Percentiles rank a stretch among this genome's conserved stretches.
phyloP scores from a whole-genome alignment of 2,329 filamentous ascomycete species.

The Aureobasidium melanogenum region DNA sequence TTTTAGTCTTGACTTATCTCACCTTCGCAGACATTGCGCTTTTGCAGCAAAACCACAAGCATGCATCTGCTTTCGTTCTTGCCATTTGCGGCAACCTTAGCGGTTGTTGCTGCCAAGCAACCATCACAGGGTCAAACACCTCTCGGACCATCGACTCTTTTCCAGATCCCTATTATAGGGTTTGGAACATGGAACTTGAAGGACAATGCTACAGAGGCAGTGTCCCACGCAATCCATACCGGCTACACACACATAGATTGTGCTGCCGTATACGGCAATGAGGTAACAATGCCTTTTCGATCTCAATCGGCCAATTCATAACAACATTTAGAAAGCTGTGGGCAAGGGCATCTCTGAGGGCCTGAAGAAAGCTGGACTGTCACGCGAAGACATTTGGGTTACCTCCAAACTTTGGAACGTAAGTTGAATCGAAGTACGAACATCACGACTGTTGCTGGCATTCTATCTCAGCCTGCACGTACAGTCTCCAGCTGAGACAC shows the following conservation, averaged over 20 bases:
- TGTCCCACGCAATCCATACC: constrained; percentile 32
- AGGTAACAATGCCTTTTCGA: constrained; percentile 15
- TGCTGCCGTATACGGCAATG: constrained; percentile 36
- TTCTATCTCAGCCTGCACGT: too few species aligned
- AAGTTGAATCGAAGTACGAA: too few species aligned
- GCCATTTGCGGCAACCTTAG: constrained; percentile 18
- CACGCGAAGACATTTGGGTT: constrained; percentile 30
- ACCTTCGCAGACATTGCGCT: background rate
- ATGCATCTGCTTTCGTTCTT: constrained; percentile 11
- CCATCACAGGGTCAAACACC: constrained; percentile 17
- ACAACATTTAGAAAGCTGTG: constrained; percentile 24
- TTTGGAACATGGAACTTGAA: constrained; percentile 33
- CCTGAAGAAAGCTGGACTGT: constrained; percentile 23
- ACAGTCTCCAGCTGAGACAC: too few species aligned
- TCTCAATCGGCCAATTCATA: background rate
- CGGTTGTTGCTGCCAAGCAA: background rate
- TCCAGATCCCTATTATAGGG: constrained; percentile 26
- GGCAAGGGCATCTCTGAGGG: constrained; percentile 33
- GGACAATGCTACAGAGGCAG: constrained; percentile 28
- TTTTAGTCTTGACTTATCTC: background rate
- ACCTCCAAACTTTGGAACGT: constrained; percentile 33
- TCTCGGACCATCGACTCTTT: constrained; percentile 18
- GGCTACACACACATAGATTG: constrained; percentile 49
- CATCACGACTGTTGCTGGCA: too few species aligned
- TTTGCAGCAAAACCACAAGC: background rate